Percentiles rank a stretch among this genome's conserved stretches.
Conservation (phyloP, 768 basidiomycete genomes). For the Pluteus cervinus region DNA sequence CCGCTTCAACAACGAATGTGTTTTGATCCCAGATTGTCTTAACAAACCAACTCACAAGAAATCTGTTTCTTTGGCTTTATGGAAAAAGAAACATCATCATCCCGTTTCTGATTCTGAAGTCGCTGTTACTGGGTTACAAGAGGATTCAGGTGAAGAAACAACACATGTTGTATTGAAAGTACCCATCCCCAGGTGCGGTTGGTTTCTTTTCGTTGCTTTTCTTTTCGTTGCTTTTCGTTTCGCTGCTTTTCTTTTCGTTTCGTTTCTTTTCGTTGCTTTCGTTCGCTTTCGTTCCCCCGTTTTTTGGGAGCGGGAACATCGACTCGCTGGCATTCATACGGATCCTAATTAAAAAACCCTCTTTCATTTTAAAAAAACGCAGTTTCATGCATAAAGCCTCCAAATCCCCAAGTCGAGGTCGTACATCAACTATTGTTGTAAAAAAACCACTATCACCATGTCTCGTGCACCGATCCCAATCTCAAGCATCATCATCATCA, state of each 20-base stretch:
- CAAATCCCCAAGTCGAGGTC: conserved; percentile 34
- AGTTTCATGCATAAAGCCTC: conserved; percentile 37
- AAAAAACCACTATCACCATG: conserved; percentile 42
- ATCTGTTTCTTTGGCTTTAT: conserved; percentile 65
- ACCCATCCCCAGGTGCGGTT: conserved; percentile 53
- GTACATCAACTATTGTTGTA: conserved; percentile 23
- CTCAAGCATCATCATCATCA: too few species aligned
- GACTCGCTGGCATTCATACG: too few species aligned
- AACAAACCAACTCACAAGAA: conserved; percentile 44
- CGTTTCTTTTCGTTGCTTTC: background rate
- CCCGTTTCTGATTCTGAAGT: conserved; percentile 17
- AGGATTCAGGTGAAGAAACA: conserved; percentile 25
- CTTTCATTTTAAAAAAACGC: conserved; percentile 9
- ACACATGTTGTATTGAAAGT: conserved; percentile 52
- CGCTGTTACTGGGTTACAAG: conserved; percentile 15
- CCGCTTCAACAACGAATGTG: conserved; percentile 67
- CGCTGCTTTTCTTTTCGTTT: conserved; percentile 12
- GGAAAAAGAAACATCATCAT: conserved; percentile 34
- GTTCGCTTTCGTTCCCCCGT: too few species aligned
- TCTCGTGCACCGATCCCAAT: conserved; percentile 42
- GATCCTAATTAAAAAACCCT: too few species aligned
- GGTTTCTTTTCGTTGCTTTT: conserved; percentile 2
- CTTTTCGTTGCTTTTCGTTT: background rate
- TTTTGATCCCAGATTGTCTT: conserved; percentile 62
- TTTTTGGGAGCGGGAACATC: too few species aligned